Evolutionary conservation across 768 basidiomycete species (phyloP).

Genomic region (Artomyces pyxidatus): DNA sequence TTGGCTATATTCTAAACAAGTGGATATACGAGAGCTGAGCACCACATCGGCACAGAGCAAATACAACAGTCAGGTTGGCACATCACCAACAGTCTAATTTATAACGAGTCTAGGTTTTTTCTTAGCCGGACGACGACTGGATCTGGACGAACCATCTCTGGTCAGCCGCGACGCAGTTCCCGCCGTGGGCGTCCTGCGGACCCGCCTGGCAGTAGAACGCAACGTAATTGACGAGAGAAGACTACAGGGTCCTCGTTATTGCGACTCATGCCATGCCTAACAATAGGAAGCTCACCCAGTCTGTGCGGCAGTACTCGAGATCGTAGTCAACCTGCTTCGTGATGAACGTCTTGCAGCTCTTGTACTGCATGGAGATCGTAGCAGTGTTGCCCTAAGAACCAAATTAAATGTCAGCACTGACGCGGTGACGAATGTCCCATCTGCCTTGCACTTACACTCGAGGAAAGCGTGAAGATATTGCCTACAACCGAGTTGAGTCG

Average conservation of each 20-base stretch:
- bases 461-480: neutral
- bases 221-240: conserved; percentile 33
- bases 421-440: neutral
- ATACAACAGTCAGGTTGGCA: too few relatives aligned
- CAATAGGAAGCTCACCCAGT: conserved; percentile 34
- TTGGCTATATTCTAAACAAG: too few relatives aligned
- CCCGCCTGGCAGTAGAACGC: conserved; percentile 39
- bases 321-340: conserved; percentile 35
- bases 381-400: conserved; percentile 28
- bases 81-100: too few relatives aligned
- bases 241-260: conserved; percentile 22
- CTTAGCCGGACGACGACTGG: too few relatives aligned
- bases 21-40: too few relatives aligned
- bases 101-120: too few relatives aligned
- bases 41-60: too few relatives aligned
- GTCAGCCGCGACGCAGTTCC: conserved; percentile 38
- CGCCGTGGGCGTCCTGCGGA: conserved; percentile 45
- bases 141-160: conserved; percentile 42
- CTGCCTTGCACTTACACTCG: neutral
- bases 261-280: neutral
- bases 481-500: conserved; percentile 1
- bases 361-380: conserved; percentile 33
- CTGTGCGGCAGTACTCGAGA: conserved; percentile 37
- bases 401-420: too few relatives aligned
- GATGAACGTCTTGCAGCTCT: conserved; percentile 39